These are phyloP conservation scores for Phytophthora melonis DNA, from an alignment of 352 stramenopile species.

Conservation along the genomic window DNA sequence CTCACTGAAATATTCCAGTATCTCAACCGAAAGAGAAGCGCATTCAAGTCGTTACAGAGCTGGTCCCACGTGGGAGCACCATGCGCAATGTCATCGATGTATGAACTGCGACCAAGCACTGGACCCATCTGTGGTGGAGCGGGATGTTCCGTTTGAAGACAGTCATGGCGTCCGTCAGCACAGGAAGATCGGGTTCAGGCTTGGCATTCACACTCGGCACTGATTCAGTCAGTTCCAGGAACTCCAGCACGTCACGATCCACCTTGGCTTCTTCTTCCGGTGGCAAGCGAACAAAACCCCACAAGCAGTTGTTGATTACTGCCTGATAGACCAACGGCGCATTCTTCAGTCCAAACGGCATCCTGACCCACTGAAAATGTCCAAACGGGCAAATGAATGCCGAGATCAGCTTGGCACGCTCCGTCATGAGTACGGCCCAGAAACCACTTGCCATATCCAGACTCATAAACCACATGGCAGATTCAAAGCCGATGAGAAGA, in stretches of 20 bases:
- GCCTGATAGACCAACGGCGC: neutral
- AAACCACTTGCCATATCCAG: neutral
- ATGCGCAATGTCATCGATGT: constrained; percentile 11
- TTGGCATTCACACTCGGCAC: neutral
- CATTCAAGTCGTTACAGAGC: constrained; percentile 2
- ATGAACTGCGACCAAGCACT: neutral
- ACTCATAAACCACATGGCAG: constrained; percentile 10
- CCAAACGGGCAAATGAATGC: constrained; percentile 5
- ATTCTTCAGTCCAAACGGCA: neutral
- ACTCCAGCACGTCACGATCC: neutral
- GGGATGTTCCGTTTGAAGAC: neutral
- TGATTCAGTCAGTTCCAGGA: neutral
- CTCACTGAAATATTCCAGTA: constrained; percentile 17
- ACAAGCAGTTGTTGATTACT: constrained; percentile 6
- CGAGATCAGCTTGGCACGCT: neutral
- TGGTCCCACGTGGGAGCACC: constrained; percentile 1
- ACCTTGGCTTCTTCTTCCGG: constrained; percentile 1
- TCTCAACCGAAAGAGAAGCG: neutral
- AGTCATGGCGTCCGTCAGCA: neutral
- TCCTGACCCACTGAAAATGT: neutral
- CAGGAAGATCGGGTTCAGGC: neutral
- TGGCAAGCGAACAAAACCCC: neutral
- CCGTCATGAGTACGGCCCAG: neutral
- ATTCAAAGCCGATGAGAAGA: neutral
- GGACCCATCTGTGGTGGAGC: neutral